Evolutionary conservation across 768 basidiomycete species (phyloP).

Genomic region (Mycena sanguinolenta): DNA sequence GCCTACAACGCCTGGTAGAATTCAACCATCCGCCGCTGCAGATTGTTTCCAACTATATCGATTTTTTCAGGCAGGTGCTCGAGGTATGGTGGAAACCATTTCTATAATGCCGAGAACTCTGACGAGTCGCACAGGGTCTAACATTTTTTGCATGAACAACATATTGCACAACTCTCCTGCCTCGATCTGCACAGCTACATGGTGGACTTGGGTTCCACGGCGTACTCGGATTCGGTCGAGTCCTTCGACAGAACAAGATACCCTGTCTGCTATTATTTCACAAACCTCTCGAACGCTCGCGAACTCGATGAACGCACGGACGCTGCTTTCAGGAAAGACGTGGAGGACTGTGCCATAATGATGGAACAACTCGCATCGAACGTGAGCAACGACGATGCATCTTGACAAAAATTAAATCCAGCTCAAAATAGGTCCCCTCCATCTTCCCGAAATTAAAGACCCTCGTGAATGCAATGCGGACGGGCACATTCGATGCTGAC

Average conservation of each 20-base stretch:
- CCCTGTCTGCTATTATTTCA: constrained; percentile 57
- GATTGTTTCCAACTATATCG: constrained; percentile 62
- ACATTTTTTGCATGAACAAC: constrained; percentile 64
- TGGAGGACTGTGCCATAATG: constrained; percentile 56
- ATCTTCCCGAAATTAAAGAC: constrained; percentile 57
- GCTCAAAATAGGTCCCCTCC: constrained; percentile 52
- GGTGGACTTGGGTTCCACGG: constrained; percentile 54
- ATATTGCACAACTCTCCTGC: constrained; percentile 53
- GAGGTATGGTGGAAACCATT: constrained; percentile 50
- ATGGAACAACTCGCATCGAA: constrained; percentile 52
- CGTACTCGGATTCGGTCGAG: constrained; percentile 32
- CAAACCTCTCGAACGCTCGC: constrained; percentile 44
- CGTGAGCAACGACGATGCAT: constrained; percentile 40
- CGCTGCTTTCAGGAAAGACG: constrained; percentile 51
- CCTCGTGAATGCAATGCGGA: constrained; percentile 61
- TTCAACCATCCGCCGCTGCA: constrained; percentile 61
- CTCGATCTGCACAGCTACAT: constrained; percentile 53
- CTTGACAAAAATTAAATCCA: neutral
- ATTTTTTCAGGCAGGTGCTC: constrained; percentile 64
- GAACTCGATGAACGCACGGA: constrained; percentile 37
- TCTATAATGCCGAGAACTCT: neutral
- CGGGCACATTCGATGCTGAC: constrained; percentile 63
- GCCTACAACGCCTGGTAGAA: constrained; percentile 59
- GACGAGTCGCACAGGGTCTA: constrained; percentile 50
- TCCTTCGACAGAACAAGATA: constrained; percentile 52